Conservation (phyloP, 371 early-diverging fungal species). For the Mortierella sp. region DNA sequence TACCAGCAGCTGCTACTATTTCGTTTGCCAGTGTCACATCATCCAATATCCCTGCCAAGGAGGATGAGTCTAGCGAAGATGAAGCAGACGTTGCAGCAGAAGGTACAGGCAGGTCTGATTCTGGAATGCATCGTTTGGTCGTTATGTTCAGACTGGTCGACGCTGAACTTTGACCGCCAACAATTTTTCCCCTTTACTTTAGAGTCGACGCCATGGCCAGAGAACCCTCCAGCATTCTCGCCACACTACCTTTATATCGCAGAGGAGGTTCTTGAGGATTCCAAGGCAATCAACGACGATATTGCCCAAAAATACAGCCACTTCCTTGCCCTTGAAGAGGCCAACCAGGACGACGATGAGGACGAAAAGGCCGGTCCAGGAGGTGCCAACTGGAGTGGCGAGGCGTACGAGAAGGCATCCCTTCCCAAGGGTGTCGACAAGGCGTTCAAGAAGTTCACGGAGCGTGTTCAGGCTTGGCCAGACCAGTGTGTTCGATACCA, state of each 20-base stretch:
- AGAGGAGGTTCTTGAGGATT: conserved; percentile 65
- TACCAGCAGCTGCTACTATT: conserved; percentile 16
- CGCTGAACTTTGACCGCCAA: too few species aligned
- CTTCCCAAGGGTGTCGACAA: conserved; percentile 83
- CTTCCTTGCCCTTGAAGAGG: conserved; percentile 62
- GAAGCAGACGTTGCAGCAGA: conserved; percentile 19
- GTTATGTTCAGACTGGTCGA: too few species aligned
- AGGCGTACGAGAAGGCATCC: conserved; percentile 83
- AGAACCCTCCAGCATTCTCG: conserved; percentile 59
- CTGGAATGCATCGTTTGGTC: too few species aligned
- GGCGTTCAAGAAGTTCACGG: conserved; percentile 84
- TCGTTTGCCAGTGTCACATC: conserved; percentile 48
- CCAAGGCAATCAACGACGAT: conserved; percentile 55
- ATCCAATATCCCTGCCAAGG: conserved; percentile 18
- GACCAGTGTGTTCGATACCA: conserved; percentile 90
- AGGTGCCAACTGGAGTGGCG: conserved; percentile 79
- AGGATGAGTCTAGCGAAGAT: conserved; percentile 22
- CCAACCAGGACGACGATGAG: conserved; percentile 57
- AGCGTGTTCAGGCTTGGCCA: conserved; percentile 79
- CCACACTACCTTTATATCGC: conserved; percentile 76
- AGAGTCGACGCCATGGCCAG: conserved; percentile 59
- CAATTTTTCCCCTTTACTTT: neutral
- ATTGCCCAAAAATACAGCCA: conserved; percentile 64
- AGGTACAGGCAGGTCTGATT: neutral
- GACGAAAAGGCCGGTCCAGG: conserved; percentile 28